Base-by-base conservation (phyloP, 495 filamentous ascomycete genomes). In the Cercophora samala region DNA sequence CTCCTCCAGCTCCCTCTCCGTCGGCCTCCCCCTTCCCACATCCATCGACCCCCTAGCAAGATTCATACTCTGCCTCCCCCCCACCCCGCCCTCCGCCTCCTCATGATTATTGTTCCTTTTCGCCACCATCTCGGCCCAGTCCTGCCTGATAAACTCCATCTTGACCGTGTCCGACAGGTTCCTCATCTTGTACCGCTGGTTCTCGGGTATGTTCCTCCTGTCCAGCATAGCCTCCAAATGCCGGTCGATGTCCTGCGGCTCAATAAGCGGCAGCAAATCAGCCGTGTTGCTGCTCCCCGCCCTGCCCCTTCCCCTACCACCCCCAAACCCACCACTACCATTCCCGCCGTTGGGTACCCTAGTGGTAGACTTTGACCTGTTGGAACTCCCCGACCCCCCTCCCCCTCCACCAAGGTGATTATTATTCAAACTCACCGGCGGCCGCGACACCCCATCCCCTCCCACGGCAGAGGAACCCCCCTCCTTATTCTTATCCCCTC, bases 171-270 rank as follows among this genome's bases (percentile, higher is more conserved):
- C 86, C 64, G 92, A 91, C 60, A 99, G 81, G 32, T 87, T 92
- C 29, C 95, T 87, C 92, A 99, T 97, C 78, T 93, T 93, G 73
- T 94, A 90, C 63, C 93, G 85, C 83, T 96, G 93, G 66, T 96
- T 91, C 69, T 95, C 90, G 21, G 95, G 93, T 62, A 99, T 93
- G 73, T 97, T 96, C 64, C 93, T 85, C 29, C 91, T 86, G 78
- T 96, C 91, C 60, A 91, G 72, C 84, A 91, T 91, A 22, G 76
- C 83, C 69, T 90, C 88, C 66, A 90, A 86, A 60, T 85, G 83
- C 63, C 75, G 77, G 62, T 86, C 83, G 61, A 81, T 73, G 58
- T 81, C 73, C 75, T 86, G 79, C 74, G 82, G 78, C 63, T 82
- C 76, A 23, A 83, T 72, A 29, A 62, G 21, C 6, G 67, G 65